phyloP scores from a whole-genome alignment of 2,329 filamentous ascomycete genomes.

The Botryosphaeria dothidea region DNA sequence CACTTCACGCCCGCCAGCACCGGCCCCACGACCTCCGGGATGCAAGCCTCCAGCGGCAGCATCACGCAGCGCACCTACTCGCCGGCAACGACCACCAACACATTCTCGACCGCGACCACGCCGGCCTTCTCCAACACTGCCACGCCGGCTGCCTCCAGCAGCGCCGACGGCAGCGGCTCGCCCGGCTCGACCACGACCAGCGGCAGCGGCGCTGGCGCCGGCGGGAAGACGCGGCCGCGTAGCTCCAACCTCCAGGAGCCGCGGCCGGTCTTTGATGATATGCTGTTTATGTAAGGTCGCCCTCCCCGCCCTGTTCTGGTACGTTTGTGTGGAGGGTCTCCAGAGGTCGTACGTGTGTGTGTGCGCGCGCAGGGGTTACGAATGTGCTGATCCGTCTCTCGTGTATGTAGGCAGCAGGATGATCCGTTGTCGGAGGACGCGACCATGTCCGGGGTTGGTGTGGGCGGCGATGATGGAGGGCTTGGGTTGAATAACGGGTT shows the following conservation, averaged over 20 bases:
- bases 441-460: neutral
- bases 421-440: conserved; percentile 10
- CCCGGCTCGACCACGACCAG: neutral
- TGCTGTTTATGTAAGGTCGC: conserved; percentile 19
- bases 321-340: neutral
- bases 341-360: neutral
- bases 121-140: neutral
- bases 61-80: neutral
- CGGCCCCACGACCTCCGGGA: neutral
- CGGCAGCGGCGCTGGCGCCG: neutral
- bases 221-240: conserved; percentile 4
- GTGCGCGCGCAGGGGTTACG: neutral
- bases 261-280: conserved; percentile 16
- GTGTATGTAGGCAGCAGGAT: neutral
- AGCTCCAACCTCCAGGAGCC: conserved; percentile 8
- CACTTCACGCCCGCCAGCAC: neutral
- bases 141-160: neutral
- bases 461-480: neutral
- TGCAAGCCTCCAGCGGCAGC: neutral
- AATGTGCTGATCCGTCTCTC: neutral
- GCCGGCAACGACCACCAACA: neutral
- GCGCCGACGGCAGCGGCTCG: neutral
- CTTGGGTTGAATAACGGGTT: conserved; percentile 6
- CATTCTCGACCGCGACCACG: neutral
- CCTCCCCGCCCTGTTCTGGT: neutral